Percentiles rank a stretch among this genome's conserved stretches.
phyloP scores from a whole-genome alignment of 495 filamentous ascomycete genomes.

The Tuber aestivum region DNA sequence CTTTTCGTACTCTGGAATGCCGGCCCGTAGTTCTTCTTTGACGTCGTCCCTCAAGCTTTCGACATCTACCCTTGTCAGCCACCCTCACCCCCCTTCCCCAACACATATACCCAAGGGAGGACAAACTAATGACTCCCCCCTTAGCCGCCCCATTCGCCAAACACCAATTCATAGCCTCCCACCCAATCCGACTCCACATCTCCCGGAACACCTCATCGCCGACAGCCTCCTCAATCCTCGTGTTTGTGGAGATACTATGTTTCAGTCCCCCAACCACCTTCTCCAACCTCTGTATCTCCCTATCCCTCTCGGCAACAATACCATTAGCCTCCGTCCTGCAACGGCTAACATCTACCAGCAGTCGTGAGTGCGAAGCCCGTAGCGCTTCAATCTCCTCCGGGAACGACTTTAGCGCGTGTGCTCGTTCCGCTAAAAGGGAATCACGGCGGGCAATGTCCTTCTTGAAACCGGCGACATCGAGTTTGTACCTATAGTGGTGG shows the following conservation, averaged over 20 bases:
- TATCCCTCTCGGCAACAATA: slow-evolving; percentile 21
- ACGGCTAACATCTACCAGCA: slow-evolving; percentile 15
- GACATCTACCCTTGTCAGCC: slow-evolving; percentile 16
- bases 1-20: slow-evolving; percentile 21
- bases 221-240: slow-evolving; percentile 31
- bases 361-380: slow-evolving; percentile 14
- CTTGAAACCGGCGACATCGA: slow-evolving; percentile 26
- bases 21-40: slow-evolving; percentile 10
- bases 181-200: slow-evolving; percentile 34
- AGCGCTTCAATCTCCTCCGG: slow-evolving; percentile 16
- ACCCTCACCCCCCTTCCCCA: neutral
- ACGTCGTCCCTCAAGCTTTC: slow-evolving; percentile 12
- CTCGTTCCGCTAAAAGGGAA: slow-evolving; percentile 17
- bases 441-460: slow-evolving; percentile 29
- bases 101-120: neutral
- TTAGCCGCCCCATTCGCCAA: slow-evolving; percentile 30
- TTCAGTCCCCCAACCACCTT: slow-evolving; percentile 27
- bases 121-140: slow-evolving; percentile 13
- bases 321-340: slow-evolving; percentile 25
- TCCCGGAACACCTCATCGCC: slow-evolving; percentile 33
- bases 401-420: slow-evolving; percentile 9
- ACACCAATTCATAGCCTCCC: slow-evolving; percentile 37
- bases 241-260: slow-evolving; percentile 28
- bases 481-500: slow-evolving; percentile 17
- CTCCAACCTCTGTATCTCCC: slow-evolving; percentile 27